Conservation (phyloP, 2,329 filamentous ascomycete genomes). For the Pseudocercospora crystallina region DNA sequence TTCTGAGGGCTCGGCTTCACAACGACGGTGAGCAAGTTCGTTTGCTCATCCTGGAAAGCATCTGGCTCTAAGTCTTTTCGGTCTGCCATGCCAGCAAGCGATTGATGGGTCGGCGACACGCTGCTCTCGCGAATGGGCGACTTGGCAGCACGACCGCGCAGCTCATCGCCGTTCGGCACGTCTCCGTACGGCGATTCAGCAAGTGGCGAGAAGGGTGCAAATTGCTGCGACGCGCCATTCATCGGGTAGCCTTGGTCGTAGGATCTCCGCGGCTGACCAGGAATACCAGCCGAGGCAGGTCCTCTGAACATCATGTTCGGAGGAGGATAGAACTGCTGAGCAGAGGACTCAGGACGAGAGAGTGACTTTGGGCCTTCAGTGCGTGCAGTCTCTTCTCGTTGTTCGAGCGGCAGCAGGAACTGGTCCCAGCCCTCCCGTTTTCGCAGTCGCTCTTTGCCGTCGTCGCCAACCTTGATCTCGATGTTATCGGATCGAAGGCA, state of each 20-base stretch:
- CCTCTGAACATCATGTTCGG: slow-evolving; percentile 31
- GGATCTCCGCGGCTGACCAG: slow-evolving; percentile 25
- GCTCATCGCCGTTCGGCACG: slow-evolving; percentile 28
- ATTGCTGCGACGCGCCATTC: slow-evolving; percentile 28
- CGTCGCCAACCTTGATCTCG: slow-evolving; percentile 72
- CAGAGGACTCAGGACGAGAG: slow-evolving; percentile 41
- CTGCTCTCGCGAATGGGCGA: slow-evolving; percentile 32
- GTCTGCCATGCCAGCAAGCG: slow-evolving; percentile 17
- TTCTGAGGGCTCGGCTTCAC: slow-evolving; percentile 41
- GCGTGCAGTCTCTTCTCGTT: slow-evolving; percentile 71
- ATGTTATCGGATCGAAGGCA: slow-evolving; percentile 71
- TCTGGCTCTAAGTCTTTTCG: slow-evolving; percentile 36
- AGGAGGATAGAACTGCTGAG: slow-evolving; percentile 35
- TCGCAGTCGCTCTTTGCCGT: slow-evolving; percentile 76
- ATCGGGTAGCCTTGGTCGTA: slow-evolving; percentile 28
- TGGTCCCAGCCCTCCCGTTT: slow-evolving; percentile 73
- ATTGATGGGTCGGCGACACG: slow-evolving; percentile 19
- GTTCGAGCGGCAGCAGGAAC: slow-evolving; percentile 71
- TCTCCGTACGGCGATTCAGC: slow-evolving; percentile 21
- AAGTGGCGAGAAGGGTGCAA: slow-evolving; percentile 23
- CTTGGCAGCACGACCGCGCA: slow-evolving; percentile 31
- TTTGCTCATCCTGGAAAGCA: slow-evolving; percentile 55
- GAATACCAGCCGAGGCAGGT: slow-evolving; percentile 21
- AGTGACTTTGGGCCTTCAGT: slow-evolving; percentile 65
- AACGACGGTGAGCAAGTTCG: slow-evolving; percentile 54